Base-by-base conservation (phyloP, 2,329 filamentous ascomycete species). In the Calonectria hongkongensis region DNA sequence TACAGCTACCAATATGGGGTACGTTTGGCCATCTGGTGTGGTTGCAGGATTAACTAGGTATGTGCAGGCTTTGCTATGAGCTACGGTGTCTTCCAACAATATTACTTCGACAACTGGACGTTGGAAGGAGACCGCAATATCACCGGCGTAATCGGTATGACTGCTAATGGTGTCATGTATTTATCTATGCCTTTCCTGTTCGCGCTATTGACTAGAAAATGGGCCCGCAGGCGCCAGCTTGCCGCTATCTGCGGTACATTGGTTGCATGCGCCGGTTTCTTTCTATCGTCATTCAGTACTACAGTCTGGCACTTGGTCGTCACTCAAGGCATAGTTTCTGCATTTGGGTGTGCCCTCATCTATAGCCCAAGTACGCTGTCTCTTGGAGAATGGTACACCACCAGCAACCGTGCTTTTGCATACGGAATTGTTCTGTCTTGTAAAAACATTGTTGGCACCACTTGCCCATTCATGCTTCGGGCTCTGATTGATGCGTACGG, bases 81-180 rank as follows among this genome's bases (percentile, higher is more conserved):
- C 64, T 76, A 74, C 21, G 75, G 73, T n/a, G 67, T 76, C 12
- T 75, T 76, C 67, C 75, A 76, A 27, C 73, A 76, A 39, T 75
- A 75, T 63, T 75, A 70, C 51, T 68, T 64, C 1, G 63, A 47
- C 16, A 68, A 74, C 51, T 73, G 68, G 71, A 47, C 64, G 5
- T 16, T 75, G 8, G 7, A 66, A 25, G 73, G 73, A 36, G 70
- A 45, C 36, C 65, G 64, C n/a, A 43, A 68, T 18, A 45, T 63
- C 8, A 72, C 75, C 15, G 75, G 75, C 16, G 45, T 73, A n/a
- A 71, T 76, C 47, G 75, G 71, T 5, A 76, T 73, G n/a, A 76
- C 73, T 15, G 58, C 69, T 13, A 75, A 74, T 30, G 73, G 75
- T 18, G 70, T 75, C 60, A 75, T 75, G 66, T 76, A 75, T 25